Percentiles rank a stretch among this genome's conserved stretches.
Evolutionary conservation across 192 early-diverging fungal species (phyloP).

Genomic region (Podila verticillata): DNA sequence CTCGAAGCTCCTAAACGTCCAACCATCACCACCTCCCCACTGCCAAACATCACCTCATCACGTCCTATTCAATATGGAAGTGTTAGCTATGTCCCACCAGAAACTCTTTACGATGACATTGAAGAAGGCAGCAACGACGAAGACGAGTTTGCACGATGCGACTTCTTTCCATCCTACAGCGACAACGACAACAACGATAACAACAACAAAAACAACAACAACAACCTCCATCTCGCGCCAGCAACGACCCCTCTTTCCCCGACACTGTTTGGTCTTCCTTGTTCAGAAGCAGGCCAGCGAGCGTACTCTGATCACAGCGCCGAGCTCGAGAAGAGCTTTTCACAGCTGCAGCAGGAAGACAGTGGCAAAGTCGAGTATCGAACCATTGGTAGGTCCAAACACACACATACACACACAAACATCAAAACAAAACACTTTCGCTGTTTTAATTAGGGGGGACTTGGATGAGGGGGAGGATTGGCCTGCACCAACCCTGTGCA

Average conservation of each 20-base stretch:
- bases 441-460: background rate
- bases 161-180: background rate
- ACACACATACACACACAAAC: background rate
- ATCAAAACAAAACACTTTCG: too few species aligned
- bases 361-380: conserved; percentile 28
- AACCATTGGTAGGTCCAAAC: conserved; percentile 32
- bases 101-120: background rate
- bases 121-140: background rate
- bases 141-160: background rate
- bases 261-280: conserved; percentile 30
- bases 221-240: background rate
- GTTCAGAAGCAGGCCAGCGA: conserved; percentile 18
- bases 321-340: conserved; percentile 19
- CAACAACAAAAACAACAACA: background rate
- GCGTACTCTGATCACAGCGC: conserved; percentile 29
- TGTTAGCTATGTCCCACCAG: background rate
- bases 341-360: conserved; percentile 24
- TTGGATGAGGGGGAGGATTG: background rate
- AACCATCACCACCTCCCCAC: conserved; percentile 16
- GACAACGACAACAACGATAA: background rate
- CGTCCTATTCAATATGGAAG: background rate
- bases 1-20: conserved; percentile 26
- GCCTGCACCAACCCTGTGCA: too few species aligned
- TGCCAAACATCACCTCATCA: background rate
- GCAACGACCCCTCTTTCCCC: background rate